These are phyloP conservation scores for Fusarium oligoseptatum DNA, from an alignment of 2,329 filamentous ascomycete species.

Conservation along the genomic window DNA sequence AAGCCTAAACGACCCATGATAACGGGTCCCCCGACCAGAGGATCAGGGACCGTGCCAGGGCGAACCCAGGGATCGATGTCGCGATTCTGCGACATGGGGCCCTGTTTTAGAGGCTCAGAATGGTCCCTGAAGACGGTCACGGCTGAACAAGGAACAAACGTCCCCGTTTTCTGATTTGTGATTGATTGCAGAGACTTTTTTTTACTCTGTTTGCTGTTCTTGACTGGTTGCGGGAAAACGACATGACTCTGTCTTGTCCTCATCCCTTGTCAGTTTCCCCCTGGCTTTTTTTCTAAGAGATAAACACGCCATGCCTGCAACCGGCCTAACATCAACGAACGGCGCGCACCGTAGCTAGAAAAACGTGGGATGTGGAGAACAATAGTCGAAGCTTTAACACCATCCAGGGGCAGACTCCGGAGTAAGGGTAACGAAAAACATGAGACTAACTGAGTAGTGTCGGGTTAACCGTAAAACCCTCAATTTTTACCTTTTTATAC, in stretches of 20 bases:
- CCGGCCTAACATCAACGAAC: conserved; percentile 20
- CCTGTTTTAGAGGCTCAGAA: conserved; percentile 10
- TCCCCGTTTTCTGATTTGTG: not conserved
- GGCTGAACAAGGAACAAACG: conserved; percentile 15
- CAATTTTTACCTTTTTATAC: not conserved
- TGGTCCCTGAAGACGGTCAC: conserved; percentile 5
- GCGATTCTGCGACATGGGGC: conserved; percentile 25
- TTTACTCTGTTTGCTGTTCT: not conserved
- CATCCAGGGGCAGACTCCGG: conserved; percentile 29
- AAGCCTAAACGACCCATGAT: conserved; percentile 25
- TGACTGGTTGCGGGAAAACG: conserved; percentile 16
- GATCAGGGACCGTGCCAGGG: conserved; percentile 22
- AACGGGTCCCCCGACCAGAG: conserved; percentile 31
- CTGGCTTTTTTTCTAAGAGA: conserved; percentile 3
- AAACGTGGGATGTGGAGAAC: conserved; percentile 38
- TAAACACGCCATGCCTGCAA: conserved; percentile 26
- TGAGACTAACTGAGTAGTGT: not conserved
- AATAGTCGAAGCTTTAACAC: conserved; percentile 19
- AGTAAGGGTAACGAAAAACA: not conserved
- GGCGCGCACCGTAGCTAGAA: conserved; percentile 16
- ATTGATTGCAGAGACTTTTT: not conserved
- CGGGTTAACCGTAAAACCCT: not conserved
- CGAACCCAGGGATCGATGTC: conserved; percentile 11
- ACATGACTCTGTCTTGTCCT: not conserved
- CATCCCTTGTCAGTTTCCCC: not conserved